Percentiles rank a stretch among this genome's conserved stretches.
Conservation (phyloP, 2,329 filamentous ascomycete genomes). For the Emericellopsis atlantica region DNA sequence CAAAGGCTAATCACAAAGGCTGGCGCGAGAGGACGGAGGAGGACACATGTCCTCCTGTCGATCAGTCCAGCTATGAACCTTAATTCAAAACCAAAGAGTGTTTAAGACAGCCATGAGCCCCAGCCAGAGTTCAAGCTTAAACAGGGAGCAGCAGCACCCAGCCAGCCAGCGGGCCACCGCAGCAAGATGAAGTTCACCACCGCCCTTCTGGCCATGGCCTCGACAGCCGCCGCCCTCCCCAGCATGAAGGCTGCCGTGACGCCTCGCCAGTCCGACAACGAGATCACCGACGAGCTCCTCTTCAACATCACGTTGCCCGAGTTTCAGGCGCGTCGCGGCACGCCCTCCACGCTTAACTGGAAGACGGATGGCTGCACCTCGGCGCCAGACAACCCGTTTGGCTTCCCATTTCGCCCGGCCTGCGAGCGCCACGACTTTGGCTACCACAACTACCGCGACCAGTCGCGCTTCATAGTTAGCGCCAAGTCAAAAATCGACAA, state of each 20-base stretch:
- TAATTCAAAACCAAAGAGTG: not conserved
- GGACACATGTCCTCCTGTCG: not conserved
- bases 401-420: slow-evolving; percentile 26
- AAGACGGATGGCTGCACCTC: slow-evolving; percentile 26
- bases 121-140: too few relatives aligned
- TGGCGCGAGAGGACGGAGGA: not conserved
- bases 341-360: slow-evolving; percentile 27
- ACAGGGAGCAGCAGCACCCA: too few relatives aligned
- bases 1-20: not conserved
- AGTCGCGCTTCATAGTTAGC: slow-evolving; percentile 29
- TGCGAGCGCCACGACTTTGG: slow-evolving; percentile 46
- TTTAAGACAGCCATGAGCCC: too few relatives aligned
- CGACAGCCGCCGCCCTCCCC: slow-evolving; percentile 12
- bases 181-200: slow-evolving; percentile 17
- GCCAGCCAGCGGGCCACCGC: too few relatives aligned
- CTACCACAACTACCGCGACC: slow-evolving; percentile 37
- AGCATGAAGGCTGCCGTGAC: slow-evolving; percentile 1
- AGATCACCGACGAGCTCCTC: slow-evolving; percentile 31
- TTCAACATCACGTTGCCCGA: slow-evolving; percentile 26
- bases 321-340: slow-evolving; percentile 27
- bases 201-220: slow-evolving; percentile 9
- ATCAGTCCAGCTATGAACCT: not conserved
- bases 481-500: slow-evolving; percentile 31
- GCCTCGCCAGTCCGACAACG: slow-evolving; percentile 9
- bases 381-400: slow-evolving; percentile 28